These are phyloP conservation scores for Zarea fungicola DNA, from an alignment of 2,329 filamentous ascomycete genomes.

Conservation along the genomic window DNA sequence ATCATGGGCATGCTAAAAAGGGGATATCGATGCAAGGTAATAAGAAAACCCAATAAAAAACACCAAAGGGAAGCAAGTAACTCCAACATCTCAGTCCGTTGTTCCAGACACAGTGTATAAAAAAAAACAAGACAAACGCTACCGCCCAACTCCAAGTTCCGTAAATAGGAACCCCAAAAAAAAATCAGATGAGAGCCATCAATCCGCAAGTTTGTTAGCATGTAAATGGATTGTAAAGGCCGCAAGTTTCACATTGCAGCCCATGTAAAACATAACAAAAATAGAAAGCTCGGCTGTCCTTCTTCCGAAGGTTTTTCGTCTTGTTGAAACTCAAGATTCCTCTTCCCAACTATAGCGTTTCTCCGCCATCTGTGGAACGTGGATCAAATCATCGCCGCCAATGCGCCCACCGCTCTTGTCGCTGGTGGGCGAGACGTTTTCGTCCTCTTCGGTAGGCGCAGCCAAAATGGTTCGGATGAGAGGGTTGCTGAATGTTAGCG, in stretches of 20 bases:
- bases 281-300: neutral
- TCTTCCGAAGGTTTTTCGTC: neutral
- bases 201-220: neutral
- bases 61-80: neutral
- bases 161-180: neutral
- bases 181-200: neutral
- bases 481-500: conserved; percentile 4
- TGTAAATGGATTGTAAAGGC: neutral
- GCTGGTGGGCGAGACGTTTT: neutral
- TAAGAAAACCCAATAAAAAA: neutral
- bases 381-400: conserved; percentile 41
- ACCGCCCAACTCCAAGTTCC: conserved; percentile 5
- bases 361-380: conserved; percentile 46
- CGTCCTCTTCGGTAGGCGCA: neutral
- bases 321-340: conserved; percentile 17
- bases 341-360: conserved; percentile 50
- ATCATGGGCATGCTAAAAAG: neutral
- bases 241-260: neutral
- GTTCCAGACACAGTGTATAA: neutral
- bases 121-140: conserved; percentile 1
- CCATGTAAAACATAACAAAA: conserved; percentile 5
- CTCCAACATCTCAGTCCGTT: neutral
- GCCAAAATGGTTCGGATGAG: conserved; percentile 1
- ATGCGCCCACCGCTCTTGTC: conserved; percentile 32
- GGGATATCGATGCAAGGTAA: conserved; percentile 7